A percentile compares a stretch with the other conserved stretches of the same genome.
Evolutionary conservation across 2,329 filamentous ascomycete species (phyloP).

Genomic region (Colletotrichum theobromicola): DNA sequence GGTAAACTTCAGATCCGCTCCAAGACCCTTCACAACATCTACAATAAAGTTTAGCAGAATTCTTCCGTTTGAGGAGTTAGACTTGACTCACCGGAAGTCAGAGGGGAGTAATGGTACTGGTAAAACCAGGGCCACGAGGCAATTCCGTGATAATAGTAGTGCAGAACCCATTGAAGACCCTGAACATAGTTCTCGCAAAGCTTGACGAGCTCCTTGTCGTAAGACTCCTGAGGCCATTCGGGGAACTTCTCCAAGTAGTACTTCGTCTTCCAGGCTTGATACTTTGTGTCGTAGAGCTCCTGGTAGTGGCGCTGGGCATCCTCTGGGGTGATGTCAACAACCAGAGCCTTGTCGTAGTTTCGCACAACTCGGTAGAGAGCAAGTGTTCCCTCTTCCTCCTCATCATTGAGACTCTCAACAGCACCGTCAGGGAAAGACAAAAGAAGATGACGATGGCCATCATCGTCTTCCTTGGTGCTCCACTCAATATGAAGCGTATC

Average conservation of each 20-base stretch:
- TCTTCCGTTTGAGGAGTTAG: slow-evolving; percentile 36
- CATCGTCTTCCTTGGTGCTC: slow-evolving; percentile 62
- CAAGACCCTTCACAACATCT: slow-evolving; percentile 89
- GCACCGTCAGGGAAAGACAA: slow-evolving; percentile 56
- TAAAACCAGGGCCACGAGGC: slow-evolving; percentile 99
- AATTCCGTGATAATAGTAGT: slow-evolving; percentile 97
- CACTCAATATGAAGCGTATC: slow-evolving; percentile 62
- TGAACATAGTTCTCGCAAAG: slow-evolving; percentile 97
- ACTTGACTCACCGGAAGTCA: slow-evolving; percentile 75
- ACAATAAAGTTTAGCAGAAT: slow-evolving; percentile 43
- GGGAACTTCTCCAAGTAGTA: slow-evolving; percentile 91
- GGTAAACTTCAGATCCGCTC: slow-evolving; percentile 88
- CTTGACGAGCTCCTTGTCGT: slow-evolving; percentile 75
- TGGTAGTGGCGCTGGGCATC: slow-evolving; percentile 82
- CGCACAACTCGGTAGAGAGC: slow-evolving; percentile 87
- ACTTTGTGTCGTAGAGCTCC: slow-evolving; percentile 88
- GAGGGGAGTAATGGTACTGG: slow-evolving; percentile 92
- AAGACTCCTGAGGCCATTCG: slow-evolving; percentile 82
- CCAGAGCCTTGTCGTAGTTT: slow-evolving; percentile 87
- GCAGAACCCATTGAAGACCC: slow-evolving; percentile 96
- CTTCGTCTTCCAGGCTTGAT: slow-evolving; percentile 89
- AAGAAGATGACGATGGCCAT: slow-evolving; percentile 58
- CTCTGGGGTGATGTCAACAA: slow-evolving; percentile 79
- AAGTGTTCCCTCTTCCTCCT: slow-evolving; percentile 84
- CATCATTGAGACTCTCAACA: slow-evolving; percentile 72